A percentile compares a stretch with the other conserved stretches of the same genome.
Evolutionary conservation across 352 stramenopile species (phyloP).

Genomic region (Phytophthora idaei): DNA sequence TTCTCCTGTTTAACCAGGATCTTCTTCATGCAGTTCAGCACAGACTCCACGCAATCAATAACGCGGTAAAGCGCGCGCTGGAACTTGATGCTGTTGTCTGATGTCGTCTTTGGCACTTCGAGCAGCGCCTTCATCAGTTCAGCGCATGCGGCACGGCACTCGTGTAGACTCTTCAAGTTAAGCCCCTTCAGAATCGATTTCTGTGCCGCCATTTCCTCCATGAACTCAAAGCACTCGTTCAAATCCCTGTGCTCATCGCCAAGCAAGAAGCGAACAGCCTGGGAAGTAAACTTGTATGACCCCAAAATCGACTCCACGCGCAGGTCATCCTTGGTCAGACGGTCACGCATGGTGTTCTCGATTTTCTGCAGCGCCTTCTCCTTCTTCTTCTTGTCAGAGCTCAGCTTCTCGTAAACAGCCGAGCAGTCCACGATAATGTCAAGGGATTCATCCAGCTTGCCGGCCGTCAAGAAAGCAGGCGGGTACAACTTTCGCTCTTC

Average conservation of each 20-base stretch:
- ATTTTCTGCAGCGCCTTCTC: conserved; percentile 89
- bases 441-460: conserved; percentile 87
- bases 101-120: conserved; percentile 78
- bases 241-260: conserved; percentile 86
- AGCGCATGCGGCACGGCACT: conserved; percentile 66
- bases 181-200: conserved; percentile 83
- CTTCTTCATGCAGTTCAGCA: conserved; percentile 87
- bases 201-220: conserved; percentile 80
- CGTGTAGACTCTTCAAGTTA: conserved; percentile 80
- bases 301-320: conserved; percentile 82
- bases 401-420: conserved; percentile 82
- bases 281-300: conserved; percentile 89
- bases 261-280: conserved; percentile 78
- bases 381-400: conserved; percentile 90
- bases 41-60: conserved; percentile 83
- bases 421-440: conserved; percentile 86
- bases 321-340: conserved; percentile 85
- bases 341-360: conserved; percentile 84
- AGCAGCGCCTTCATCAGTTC: conserved; percentile 89
- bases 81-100: conserved; percentile 88
- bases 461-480: conserved; percentile 84
- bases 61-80: conserved; percentile 83
- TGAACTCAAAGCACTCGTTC: conserved; percentile 87
- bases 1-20: conserved; percentile 86
- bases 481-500: conserved; percentile 83